Conservation (phyloP, 441 rosid species). For the Erysimum pusillum region DNA sequence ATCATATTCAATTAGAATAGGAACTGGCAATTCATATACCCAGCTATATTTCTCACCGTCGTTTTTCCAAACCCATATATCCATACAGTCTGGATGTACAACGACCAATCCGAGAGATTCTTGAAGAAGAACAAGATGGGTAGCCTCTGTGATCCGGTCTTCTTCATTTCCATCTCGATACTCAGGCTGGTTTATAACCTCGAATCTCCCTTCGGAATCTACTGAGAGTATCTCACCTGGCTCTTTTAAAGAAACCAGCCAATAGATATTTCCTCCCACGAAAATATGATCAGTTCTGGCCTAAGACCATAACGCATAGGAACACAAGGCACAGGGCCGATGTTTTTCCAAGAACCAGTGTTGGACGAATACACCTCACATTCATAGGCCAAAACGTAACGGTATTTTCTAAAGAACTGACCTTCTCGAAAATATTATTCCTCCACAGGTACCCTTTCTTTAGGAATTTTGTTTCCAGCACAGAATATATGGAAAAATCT, state of each 20-base stretch:
- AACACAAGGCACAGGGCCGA: slow-evolving; percentile 26
- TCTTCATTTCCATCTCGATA: neutral
- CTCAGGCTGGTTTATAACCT: neutral
- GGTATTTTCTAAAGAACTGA: neutral
- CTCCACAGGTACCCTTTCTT: neutral
- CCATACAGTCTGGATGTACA: neutral
- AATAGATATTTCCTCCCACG: slow-evolving; percentile 7
- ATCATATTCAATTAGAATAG: neutral
- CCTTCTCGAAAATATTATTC: neutral
- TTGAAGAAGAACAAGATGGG: neutral
- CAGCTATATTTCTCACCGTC: neutral
- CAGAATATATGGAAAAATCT: slow-evolving; percentile 46
- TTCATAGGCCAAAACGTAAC: neutral
- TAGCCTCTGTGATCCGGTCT: neutral
- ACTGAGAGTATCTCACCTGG: slow-evolving; percentile 11
- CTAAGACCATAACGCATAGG: neutral
- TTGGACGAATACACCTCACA: slow-evolving; percentile 33
- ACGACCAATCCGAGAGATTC: slow-evolving; percentile 5
- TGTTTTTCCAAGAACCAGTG: slow-evolving; percentile 33
- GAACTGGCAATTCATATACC: neutral
- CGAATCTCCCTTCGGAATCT: slow-evolving; percentile 16
- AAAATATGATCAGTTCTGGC: slow-evolving; percentile 20
- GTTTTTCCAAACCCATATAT: slow-evolving; percentile 5
- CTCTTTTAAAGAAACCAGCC: slow-evolving; percentile 6
- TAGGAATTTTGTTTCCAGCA: neutral